These are phyloP conservation scores for Erythrophleum fordii DNA, from an alignment of 306 rosid genomes.

Conservation along the genomic window DNA sequence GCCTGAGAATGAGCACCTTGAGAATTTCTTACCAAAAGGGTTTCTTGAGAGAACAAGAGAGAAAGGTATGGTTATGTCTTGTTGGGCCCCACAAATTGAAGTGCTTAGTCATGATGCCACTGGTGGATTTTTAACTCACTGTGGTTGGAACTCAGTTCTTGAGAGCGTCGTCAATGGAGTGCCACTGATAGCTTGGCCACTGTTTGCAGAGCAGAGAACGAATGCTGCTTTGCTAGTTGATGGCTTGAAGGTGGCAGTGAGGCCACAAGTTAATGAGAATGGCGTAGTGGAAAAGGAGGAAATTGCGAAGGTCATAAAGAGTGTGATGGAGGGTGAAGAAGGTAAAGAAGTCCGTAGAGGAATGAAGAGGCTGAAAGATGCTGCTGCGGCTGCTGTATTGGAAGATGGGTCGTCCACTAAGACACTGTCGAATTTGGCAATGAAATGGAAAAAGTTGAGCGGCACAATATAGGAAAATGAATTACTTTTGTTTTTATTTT, in stretches of 20 bases:
- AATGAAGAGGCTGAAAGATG: constrained; percentile 31
- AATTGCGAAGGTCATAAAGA: constrained; percentile 24
- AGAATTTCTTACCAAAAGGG: constrained; percentile 39
- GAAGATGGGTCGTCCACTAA: constrained; percentile 49
- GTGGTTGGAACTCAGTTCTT: constrained; percentile 51
- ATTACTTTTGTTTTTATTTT: no score
- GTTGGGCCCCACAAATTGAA: constrained; percentile 52
- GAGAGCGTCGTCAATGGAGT: constrained; percentile 46
- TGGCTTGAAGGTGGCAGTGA: constrained; percentile 42
- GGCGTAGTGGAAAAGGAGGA: constrained; percentile 45
- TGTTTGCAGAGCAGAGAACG: constrained; percentile 50
- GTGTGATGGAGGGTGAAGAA: constrained; percentile 44
- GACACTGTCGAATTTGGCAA: constrained; percentile 42
- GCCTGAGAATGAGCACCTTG: constrained; percentile 4
- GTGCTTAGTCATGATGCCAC: constrained; percentile 37
- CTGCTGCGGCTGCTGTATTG: constrained; percentile 38
- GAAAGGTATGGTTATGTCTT: constrained; percentile 31
- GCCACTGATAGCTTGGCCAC: constrained; percentile 51
- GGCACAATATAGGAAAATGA: not conserved
- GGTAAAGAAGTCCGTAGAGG: constrained; percentile 32
- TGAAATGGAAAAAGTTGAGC: constrained; percentile 37
- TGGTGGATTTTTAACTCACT: constrained; percentile 44
- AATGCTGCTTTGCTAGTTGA: constrained; percentile 40
- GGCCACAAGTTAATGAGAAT: constrained; percentile 14
- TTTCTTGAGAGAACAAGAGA: constrained; percentile 44